Evolutionary conservation across 495 filamentous ascomycete genomes (phyloP).

Genomic region (Pseudomonodictys pantanalensis): DNA sequence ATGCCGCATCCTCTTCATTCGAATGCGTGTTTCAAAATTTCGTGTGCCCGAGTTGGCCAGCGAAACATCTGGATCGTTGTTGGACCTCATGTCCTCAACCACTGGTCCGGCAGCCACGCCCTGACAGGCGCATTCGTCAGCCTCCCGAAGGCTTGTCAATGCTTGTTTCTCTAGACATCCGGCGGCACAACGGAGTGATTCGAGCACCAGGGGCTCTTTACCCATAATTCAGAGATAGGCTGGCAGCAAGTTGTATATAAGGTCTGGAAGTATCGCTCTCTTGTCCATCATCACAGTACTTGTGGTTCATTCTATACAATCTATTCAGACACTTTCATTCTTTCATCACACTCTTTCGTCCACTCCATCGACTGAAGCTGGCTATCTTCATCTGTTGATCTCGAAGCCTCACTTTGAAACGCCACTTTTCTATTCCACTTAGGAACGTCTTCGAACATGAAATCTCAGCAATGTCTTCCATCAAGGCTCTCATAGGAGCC

Average conservation of each 20-base stretch:
- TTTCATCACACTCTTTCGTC: slow-evolving; percentile 3
- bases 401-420: slow-evolving; percentile 6
- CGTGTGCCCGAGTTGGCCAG: slow-evolving; percentile 4
- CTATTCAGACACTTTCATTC: slow-evolving; percentile 16
- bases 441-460: not conserved
- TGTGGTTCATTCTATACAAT: slow-evolving; percentile 4
- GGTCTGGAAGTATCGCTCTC: no score
- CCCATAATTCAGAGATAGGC: no score
- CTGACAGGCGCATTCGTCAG: not conserved
- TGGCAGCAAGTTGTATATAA: no score
- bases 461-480: slow-evolving; percentile 7
- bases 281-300: no score
- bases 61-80: not conserved
- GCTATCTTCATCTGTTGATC: slow-evolving; percentile 10
- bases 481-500: slow-evolving; percentile 22
- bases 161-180: no score
- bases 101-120: not conserved
- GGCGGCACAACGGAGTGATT: no score
- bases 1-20: not conserved
- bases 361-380: slow-evolving; percentile 29
- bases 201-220: no score
- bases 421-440: not conserved
- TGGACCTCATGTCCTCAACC: not conserved
- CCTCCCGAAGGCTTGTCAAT: no score
- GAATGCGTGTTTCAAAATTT: not conserved